Evolutionary conservation across 495 filamentous ascomycete genomes (phyloP), one percentile per base, ranked within the genome.

Genomic region (Penicillium tannophilum): DNA sequence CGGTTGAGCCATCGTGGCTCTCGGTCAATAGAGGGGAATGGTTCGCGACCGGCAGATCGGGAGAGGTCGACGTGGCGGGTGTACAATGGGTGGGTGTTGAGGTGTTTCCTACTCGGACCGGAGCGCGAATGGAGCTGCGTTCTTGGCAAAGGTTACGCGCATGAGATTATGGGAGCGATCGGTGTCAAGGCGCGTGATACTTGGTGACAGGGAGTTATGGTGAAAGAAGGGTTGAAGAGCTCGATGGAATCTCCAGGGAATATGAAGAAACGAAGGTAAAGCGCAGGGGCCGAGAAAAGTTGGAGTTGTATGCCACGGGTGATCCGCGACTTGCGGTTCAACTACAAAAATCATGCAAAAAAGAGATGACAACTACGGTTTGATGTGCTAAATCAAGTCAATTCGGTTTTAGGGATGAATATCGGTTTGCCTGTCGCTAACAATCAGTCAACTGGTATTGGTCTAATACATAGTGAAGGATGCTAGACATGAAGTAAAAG

Each of bases 1-100:
- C 39, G 71, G 54, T 64, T 77, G 72, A 68, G 75, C 75, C 78
- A 80, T 80, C 63, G 58, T 60, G 59, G 61, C 65, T 68, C 63
- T 42, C 24, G 54, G 43, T 10, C 7, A 48, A 17, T 42, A 39
- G 56, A 35, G 42, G 5, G 44, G 50, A 33, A 33, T 36, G 41
- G 24, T 42, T 31, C n/a, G 17, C 35, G 52, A 42, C 10, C 12
- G 52, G 35, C 31, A 52, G 33, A 12, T 47, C 35, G 60, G 36
- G 52, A 10, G 44, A 46, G 42, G 31, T 36, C 6, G 39, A 28
- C 14, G 42, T 9, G 39, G 6, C 30, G 52, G 47, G 30, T n/a
- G 33, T 45, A 54, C 36, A 60, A 52, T 58, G 52, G 31, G 43
- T 7, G 17, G 33, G 41, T 35, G 54, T 33, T 42, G 10, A 57